Conservation (phyloP, 2,329 filamentous ascomycete species). For the Diaporthe ilicicola region DNA sequence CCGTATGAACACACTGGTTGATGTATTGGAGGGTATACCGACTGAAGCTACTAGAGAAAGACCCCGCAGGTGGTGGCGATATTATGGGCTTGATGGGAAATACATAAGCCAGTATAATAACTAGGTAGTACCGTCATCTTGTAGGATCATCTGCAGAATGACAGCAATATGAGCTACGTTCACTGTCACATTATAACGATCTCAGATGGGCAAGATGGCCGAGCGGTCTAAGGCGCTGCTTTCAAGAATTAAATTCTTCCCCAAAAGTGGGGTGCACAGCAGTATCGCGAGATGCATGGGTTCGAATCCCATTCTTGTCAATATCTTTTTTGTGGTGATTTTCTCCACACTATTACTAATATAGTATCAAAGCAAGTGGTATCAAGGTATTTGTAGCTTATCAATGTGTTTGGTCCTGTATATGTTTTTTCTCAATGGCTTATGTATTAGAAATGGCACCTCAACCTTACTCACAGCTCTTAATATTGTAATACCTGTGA, state of each 20-base stretch:
- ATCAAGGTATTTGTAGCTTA: no score
- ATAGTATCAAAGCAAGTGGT: no score
- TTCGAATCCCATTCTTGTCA: slow-evolving; percentile 24
- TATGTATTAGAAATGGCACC: no score
- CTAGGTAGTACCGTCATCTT: no score
- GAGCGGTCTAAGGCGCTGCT: slow-evolving; percentile 9
- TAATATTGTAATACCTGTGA: no score
- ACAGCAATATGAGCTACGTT: no score
- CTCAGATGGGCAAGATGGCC: background rate
- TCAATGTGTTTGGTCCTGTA: no score
- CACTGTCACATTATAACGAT: no score
- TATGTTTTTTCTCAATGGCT: no score
- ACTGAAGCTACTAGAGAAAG: background rate
- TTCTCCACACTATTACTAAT: background rate
- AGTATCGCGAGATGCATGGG: slow-evolving; percentile 24
- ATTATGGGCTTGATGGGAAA: background rate
- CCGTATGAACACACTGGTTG: background rate
- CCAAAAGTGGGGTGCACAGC: background rate
- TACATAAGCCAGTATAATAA: no score
- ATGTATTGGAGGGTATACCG: background rate
- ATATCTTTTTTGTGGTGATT: background rate
- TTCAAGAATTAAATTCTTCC: background rate
- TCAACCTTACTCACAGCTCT: no score
- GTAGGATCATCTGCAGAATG: no score
- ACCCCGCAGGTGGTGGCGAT: background rate